Percentiles rank a stretch among this genome's conserved stretches.
Conservation (phyloP, 805 yeast genomes). For the Lipomyces starkeyi region DNA sequence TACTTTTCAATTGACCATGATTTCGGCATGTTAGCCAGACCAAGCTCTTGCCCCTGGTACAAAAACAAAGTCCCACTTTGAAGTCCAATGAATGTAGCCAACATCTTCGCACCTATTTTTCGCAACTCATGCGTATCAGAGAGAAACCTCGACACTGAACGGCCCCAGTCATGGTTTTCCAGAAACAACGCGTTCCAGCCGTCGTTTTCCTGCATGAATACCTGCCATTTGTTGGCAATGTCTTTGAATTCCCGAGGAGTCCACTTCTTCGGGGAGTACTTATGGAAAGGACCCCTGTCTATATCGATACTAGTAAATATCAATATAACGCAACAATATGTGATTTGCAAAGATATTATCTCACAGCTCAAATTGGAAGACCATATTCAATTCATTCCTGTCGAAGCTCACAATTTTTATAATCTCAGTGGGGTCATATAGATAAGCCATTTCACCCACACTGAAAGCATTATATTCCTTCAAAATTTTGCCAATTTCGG, state of each 20-base stretch:
- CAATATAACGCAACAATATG: constrained; percentile 3
- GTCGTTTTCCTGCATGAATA: constrained; percentile 52
- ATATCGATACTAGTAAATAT: constrained; percentile 48
- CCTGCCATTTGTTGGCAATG: constrained; percentile 44
- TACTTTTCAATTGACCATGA: constrained; percentile 58
- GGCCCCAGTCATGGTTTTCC: constrained; percentile 66
- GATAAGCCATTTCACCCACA: constrained; percentile 57
- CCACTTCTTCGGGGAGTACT: constrained; percentile 23
- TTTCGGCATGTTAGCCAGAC: constrained; percentile 57
- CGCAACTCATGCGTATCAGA: constrained; percentile 49
- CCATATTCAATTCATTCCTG: constrained; percentile 49
- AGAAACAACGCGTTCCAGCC: constrained; percentile 63
- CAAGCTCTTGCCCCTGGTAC: constrained; percentile 68
- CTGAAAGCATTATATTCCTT: constrained; percentile 59
- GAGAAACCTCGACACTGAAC: constrained; percentile 59
- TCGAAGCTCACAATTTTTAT: constrained; percentile 34
- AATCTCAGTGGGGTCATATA: constrained; percentile 43
- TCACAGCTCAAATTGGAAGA: constrained; percentile 48
- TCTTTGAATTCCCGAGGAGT: constrained; percentile 28
- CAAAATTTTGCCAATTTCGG: constrained; percentile 56
- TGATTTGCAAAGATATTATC: constrained; percentile 36
- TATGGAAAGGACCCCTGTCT: constrained; percentile 25
- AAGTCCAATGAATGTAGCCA: constrained; percentile 55
- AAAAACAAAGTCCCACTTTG: constrained; percentile 62
- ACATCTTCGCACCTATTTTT: constrained; percentile 54